These are phyloP conservation scores for Phytophthora tentaculata DNA, from an alignment of 352 stramenopile species.

Conservation along the genomic window DNA sequence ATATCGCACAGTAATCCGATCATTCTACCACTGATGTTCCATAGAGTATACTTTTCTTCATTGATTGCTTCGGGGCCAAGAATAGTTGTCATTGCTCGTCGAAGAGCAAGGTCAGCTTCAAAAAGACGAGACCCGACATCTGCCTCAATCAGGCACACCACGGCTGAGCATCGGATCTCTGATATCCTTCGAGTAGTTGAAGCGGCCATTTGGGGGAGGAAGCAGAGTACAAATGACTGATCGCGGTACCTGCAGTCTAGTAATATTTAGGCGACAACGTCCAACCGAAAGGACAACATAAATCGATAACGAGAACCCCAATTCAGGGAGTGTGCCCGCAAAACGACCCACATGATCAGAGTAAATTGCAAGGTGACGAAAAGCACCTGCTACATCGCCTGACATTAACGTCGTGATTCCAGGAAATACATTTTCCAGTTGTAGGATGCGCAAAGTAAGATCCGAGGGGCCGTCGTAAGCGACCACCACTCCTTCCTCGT, in stretches of 20 bases:
- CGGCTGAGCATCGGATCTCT: not conserved
- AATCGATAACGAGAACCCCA: conserved; percentile 14
- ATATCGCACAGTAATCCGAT: conserved; percentile 16
- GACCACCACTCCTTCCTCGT: conserved; percentile 3
- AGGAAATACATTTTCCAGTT: conserved; percentile 20
- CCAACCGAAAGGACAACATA: conserved; percentile 20
- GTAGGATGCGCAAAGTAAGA: conserved; percentile 12
- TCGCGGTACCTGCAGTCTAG: conserved; percentile 8
- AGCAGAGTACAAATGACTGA: conserved; percentile 11
- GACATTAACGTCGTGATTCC: conserved; percentile 18
- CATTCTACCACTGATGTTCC: conserved; percentile 11
- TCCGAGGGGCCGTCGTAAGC: conserved; percentile 11
- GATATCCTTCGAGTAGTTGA: conserved; percentile 1
- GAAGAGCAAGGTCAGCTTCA: conserved; percentile 7
- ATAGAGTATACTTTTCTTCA: conserved; percentile 13
- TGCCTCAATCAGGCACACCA: conserved; percentile 14
- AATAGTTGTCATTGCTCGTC: conserved; percentile 6
- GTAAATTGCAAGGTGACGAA: conserved; percentile 11
- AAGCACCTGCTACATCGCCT: conserved; percentile 15
- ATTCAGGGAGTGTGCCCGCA: conserved; percentile 11
- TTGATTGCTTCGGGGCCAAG: conserved; percentile 12
- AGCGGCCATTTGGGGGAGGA: conserved; percentile 4
- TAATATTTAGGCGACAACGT: conserved; percentile 13
- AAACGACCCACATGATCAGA: conserved; percentile 17
- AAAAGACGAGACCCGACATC: conserved; percentile 3